These are phyloP conservation scores for Alternaria novae-zelandiae DNA, from an alignment of 2,329 filamentous ascomycete genomes.

Conservation along the genomic window DNA sequence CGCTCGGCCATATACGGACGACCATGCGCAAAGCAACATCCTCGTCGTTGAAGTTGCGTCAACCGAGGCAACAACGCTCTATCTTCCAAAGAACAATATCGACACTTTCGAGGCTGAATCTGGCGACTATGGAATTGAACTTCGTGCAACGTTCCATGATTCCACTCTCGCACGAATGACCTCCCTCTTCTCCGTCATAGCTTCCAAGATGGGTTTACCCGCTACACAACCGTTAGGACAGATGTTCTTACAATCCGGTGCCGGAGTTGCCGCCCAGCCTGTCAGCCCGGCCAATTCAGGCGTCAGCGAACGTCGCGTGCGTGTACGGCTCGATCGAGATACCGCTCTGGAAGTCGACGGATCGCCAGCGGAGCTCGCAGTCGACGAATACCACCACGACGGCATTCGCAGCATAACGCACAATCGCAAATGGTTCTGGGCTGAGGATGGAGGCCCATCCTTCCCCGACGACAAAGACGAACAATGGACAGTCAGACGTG, in stretches of 20 bases:
- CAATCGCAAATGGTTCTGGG: neutral
- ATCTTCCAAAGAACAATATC: slow-evolving; percentile 21
- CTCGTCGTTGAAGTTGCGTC: slow-evolving; percentile 76
- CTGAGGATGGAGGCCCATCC: neutral
- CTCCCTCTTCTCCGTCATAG: slow-evolving; percentile 79
- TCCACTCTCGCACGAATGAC: slow-evolving; percentile 73
- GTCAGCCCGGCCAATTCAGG: slow-evolving; percentile 73
- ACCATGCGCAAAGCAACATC: slow-evolving; percentile 65
- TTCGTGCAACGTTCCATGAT: slow-evolving; percentile 74
- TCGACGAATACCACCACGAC: slow-evolving; percentile 17
- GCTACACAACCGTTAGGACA: slow-evolving; percentile 66
- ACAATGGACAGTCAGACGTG: slow-evolving; percentile 47
- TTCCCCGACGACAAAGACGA: slow-evolving; percentile 2
- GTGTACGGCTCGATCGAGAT: slow-evolving; percentile 37
- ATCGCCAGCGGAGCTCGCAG: slow-evolving; percentile 21
- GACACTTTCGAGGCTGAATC: too few species aligned
- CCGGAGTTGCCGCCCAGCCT: slow-evolving; percentile 66
- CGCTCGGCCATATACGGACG: slow-evolving; percentile 84
- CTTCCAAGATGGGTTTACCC: slow-evolving; percentile 76
- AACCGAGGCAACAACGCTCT: slow-evolving; percentile 51
- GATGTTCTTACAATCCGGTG: slow-evolving; percentile 66
- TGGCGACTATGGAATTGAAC: slow-evolving; percentile 26
- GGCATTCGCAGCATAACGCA: slow-evolving; percentile 19
- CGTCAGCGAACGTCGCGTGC: slow-evolving; percentile 71
- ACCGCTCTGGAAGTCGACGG: slow-evolving; percentile 36